A percentile compares a stretch with the other conserved stretches of the same genome.
These are phyloP conservation scores for Dichotomocladium elegans DNA, from an alignment of 371 early-diverging fungal species.

Conservation along the genomic window DNA sequence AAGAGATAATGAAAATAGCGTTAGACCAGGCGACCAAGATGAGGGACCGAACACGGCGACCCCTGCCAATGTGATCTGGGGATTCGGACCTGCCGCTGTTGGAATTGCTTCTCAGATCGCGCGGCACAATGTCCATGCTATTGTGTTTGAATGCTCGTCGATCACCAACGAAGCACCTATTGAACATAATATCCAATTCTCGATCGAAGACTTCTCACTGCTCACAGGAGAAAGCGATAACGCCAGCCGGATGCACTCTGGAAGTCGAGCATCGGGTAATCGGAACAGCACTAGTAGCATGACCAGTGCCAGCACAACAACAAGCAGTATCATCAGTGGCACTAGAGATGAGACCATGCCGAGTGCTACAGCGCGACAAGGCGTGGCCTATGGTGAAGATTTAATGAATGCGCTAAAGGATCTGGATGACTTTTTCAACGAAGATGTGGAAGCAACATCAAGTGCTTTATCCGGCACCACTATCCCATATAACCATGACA, in stretches of 20 bases:
- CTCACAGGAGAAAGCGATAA: constrained; percentile 27
- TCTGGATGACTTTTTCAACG: constrained; percentile 59
- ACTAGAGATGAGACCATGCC: background rate
- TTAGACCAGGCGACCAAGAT: no score
- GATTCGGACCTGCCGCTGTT: constrained; percentile 24
- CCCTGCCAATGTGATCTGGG: constrained; percentile 28
- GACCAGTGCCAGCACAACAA: background rate
- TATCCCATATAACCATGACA: background rate
- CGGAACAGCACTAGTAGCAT: background rate
- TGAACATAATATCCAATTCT: constrained; percentile 46
- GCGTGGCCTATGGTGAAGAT: constrained; percentile 35
- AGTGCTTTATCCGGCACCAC: background rate
- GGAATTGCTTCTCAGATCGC: constrained; percentile 29
- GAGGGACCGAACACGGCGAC: constrained; percentile 8
- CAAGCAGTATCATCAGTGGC: background rate
- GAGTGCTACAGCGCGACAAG: background rate
- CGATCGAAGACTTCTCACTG: constrained; percentile 44
- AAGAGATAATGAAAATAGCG: no score
- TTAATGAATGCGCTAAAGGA: constrained; percentile 56
- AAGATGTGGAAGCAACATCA: constrained; percentile 35
- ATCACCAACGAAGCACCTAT: constrained; percentile 35
- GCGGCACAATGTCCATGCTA: constrained; percentile 50
- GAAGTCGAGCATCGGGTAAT: no score
- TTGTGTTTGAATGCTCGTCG: constrained; percentile 47
- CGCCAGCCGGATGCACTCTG: background rate